Evolutionary conservation across 257 asterid species (phyloP), one percentile per base, ranked within the genome.

Genomic region (Verbena officinalis): DNA sequence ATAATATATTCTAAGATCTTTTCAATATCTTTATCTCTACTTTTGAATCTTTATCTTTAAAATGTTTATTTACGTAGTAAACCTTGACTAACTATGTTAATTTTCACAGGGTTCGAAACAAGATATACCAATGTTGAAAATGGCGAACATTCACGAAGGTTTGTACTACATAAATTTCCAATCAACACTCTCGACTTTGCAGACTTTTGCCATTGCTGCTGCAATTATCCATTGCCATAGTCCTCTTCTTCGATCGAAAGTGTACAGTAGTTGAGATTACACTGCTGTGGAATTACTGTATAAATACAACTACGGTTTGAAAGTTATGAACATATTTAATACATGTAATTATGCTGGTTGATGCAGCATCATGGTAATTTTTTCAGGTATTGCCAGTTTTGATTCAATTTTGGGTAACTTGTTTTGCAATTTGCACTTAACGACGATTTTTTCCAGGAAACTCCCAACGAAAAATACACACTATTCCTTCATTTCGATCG

Each of bases 171-270:
- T 94, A 75, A 82, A 86, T 68, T 94, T 90, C 75, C 89, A 81
- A 38, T 77, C 96, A 4, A 73, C 75, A 44, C 75, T 94, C 40
- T 90, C 99, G 45, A 74, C 80, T 19, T 74, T 94, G 73, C 99
- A 94, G 87, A 80, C 81, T 0, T 88, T 94, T 3, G 88, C 95
- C 5, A 83, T 94, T 45, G 92, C 96, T 62, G 81, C 81, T 31
- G 95, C 99, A 4, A 73, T 90, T 72, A 75, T 90, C 65, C 99
- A 94, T 78, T 76, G 84, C 36, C 85, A 60, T 10, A 84, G 75
- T 60, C 83, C 87, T 9, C 31, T 59, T 40, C 83, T 83, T 75
- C 76, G 77, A 22, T 67, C 87, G 40, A 78, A 86, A 70, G 65
- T 80, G 85, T 82, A 82, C 71, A 78, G 83, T 77, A 73, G 73